These are phyloP conservation scores for Pythium insidiosum DNA, from an alignment of 352 stramenopile species.

Conservation along the genomic window DNA sequence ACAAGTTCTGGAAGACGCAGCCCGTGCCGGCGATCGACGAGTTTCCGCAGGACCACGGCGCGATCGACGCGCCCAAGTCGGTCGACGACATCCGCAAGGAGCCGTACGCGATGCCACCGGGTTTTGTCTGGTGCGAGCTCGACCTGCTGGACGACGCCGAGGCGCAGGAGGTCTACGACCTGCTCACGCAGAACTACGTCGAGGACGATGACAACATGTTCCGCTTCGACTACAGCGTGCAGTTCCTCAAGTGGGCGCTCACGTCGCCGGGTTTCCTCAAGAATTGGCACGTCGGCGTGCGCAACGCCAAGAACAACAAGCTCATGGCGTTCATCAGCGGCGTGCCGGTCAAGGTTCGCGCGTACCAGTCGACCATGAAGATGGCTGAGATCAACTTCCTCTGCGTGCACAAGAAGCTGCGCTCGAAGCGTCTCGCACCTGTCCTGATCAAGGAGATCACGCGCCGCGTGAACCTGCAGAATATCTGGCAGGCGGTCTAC, in stretches of 20 bases:
- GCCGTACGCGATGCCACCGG: constrained; percentile 94
- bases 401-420: constrained; percentile 98
- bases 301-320: constrained; percentile 85
- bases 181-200: constrained; percentile 98
- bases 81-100: constrained; percentile 85
- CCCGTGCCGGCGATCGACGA: constrained; percentile 72
- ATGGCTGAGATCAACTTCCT: constrained; percentile 99
- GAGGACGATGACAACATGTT: constrained; percentile 98
- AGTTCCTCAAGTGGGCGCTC: constrained; percentile 89
- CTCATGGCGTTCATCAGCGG: constrained; percentile 97
- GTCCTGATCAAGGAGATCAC: constrained; percentile 99
- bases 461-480: constrained; percentile 92
- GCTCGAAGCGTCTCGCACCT: constrained; percentile 93
- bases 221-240: constrained; percentile 87
- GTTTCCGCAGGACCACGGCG: constrained; percentile 65
- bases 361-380: constrained; percentile 36
- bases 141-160: constrained; percentile 82
- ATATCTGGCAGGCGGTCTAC: constrained; percentile 96
- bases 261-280: constrained; percentile 91
- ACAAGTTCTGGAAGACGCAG: constrained; percentile 91
- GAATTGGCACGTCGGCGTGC: constrained; percentile 95
- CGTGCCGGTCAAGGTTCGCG: constrained; percentile 83
- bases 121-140: constrained; percentile 91
- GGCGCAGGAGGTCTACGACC: constrained; percentile 92
- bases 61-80: constrained; percentile 92